phyloP scores from a whole-genome alignment of 116 monocot genomes.

The Zostera marina region DNA sequence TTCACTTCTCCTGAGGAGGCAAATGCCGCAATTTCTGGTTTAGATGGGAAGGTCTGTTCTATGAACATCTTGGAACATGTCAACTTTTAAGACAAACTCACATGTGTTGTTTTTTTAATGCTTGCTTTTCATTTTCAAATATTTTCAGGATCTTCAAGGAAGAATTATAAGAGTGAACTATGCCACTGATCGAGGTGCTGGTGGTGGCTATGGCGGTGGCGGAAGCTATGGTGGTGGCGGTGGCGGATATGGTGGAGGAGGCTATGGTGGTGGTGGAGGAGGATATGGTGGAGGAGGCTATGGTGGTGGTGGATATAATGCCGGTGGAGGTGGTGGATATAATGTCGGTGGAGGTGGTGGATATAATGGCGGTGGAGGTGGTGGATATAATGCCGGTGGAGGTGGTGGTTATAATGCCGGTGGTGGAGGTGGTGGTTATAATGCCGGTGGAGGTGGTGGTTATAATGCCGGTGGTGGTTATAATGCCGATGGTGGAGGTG shows the following conservation, averaged over 20 bases:
- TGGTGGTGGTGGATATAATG: neutral
- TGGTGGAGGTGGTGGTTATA: neutral
- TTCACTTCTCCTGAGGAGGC: slow-evolving; percentile 59
- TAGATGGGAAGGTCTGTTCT: slow-evolving; percentile 81
- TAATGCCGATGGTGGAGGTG: neutral
- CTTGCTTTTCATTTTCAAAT: neutral
- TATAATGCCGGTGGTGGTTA: neutral
- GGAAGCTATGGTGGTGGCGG: neutral
- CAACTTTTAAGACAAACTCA: too few relatives aligned
- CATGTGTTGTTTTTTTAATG: neutral
- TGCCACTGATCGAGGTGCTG: slow-evolving; percentile 8
- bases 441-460: neutral
- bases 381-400: neutral
- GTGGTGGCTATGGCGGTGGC: slow-evolving; percentile 1
- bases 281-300: neutral
- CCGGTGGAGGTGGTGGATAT: neutral
- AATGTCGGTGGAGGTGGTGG: slow-evolving; percentile 3
- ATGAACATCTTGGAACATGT: neutral
- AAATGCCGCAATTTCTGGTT: slow-evolving; percentile 41
- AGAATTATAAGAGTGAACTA: slow-evolving; percentile 10
- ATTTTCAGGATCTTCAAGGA: slow-evolving; percentile 7
- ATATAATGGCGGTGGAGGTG: neutral
- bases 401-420: neutral
- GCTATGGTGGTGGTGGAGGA: neutral
- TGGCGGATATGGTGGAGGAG: neutral